Base-by-base conservation (phyloP, 768 basidiomycete genomes). In the Crucibulum laeve region DNA sequence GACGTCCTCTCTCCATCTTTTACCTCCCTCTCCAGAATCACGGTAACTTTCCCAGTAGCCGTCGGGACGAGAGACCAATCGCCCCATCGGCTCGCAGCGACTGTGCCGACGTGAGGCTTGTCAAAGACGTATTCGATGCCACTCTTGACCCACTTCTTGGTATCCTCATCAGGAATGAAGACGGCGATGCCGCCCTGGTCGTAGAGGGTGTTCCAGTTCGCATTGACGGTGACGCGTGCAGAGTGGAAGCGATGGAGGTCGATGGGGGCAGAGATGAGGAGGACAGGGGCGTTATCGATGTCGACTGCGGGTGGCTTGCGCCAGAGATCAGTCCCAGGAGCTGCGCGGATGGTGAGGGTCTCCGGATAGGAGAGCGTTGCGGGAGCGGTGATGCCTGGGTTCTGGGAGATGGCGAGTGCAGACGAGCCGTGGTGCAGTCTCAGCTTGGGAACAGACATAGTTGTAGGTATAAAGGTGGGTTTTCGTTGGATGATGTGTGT, bases 151-250 rank as follows among this genome's bases (percentile, higher is more conserved):
- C 59, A 63, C 34, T 63, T 63, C 32, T 53, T 60, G 25, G 57
- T 50, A 25, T 63, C 61, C 30, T 63, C 61, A 21, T 63, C 61
- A 2, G 61, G 61, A 45, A 63, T 60, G 49, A 61, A 61, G 24
- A 63, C 49, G 6, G 51, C 60, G 13, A 63, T 45, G 10, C 62
- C 62, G 17, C 60, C 62, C 32, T 63, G 62, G 45, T 63, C 62
- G 48, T 63, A 63, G 13, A 54, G 56, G 11, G 54, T 56, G 45
- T 49, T 54, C 62, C 60, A 61, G 25, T 56, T 45, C 0, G 45
- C 62, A 17, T 46, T 52, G 36, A 63, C 55, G 17, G 60, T 63
- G 36, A 63, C 60, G 38, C 53, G 52, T 5, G 62, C 62, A n/a
- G 58, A 53, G 38, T 54, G 60, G 53, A 63, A 63, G 33, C 38